Evolutionary conservation across 2,329 filamentous ascomycete genomes (phyloP).

Genomic region (Emmonsiellopsis sp.): DNA sequence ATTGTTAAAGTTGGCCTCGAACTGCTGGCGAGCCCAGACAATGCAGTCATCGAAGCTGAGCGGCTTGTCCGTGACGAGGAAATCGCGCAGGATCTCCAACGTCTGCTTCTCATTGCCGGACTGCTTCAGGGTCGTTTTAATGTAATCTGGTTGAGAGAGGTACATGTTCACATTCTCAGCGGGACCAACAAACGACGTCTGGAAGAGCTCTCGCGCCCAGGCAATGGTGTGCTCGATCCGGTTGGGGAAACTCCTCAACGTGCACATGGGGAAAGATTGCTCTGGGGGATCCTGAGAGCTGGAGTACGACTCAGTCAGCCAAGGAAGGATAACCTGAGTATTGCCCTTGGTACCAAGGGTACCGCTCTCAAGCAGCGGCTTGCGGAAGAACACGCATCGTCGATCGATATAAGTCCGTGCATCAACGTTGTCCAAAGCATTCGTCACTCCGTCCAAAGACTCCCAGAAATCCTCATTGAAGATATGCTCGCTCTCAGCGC

Average conservation of each 20-base stretch:
- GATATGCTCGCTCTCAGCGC: slow-evolving; percentile 81
- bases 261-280: slow-evolving; percentile 99
- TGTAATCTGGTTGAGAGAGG: slow-evolving; percentile 80
- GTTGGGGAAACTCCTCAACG: slow-evolving; percentile 93
- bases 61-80: slow-evolving; percentile 83
- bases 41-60: slow-evolving; percentile 93
- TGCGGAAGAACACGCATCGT: slow-evolving; percentile 96
- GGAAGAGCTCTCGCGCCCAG: slow-evolving; percentile 93
- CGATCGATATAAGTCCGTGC: slow-evolving; percentile 93
- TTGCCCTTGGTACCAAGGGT: slow-evolving; percentile 97
- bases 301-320: slow-evolving; percentile 92
- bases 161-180: slow-evolving; percentile 93
- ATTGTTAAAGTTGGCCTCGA: slow-evolving; percentile 96
- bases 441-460: slow-evolving; percentile 80
- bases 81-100: slow-evolving; percentile 81
- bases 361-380: slow-evolving; percentile 90
- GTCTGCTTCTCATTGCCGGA: slow-evolving; percentile 92
- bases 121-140: slow-evolving; percentile 80
- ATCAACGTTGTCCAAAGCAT: slow-evolving; percentile 95
- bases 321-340: slow-evolving; percentile 87
- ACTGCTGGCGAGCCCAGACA: slow-evolving; percentile 84
- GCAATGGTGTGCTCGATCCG: slow-evolving; percentile 98
- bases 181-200: slow-evolving; percentile 85
- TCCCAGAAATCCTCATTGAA: slow-evolving; percentile 95
- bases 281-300: slow-evolving; percentile 95